A percentile compares a stretch with the other conserved stretches of the same genome.
Evolutionary conservation across 345 rosid species (phyloP).

Genomic region (Rhodomyrtus tomentosa): DNA sequence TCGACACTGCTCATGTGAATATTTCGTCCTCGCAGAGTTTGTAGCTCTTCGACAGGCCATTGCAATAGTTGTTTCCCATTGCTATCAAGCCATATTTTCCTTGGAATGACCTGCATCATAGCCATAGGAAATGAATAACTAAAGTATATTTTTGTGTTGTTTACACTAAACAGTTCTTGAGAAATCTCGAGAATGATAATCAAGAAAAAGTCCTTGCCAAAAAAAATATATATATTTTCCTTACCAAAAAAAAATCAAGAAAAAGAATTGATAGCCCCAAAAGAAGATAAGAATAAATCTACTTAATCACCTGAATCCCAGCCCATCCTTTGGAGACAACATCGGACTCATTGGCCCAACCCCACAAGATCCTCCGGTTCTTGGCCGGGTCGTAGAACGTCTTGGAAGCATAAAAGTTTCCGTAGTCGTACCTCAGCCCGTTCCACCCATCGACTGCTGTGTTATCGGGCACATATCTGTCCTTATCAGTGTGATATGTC

Average conservation of each 20-base stretch:
- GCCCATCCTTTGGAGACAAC: conserved; percentile 57
- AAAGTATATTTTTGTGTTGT: too few relatives aligned
- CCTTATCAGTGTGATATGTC: conserved; percentile 20
- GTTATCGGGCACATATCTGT: conserved; percentile 44
- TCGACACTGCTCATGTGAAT: conserved; percentile 14
- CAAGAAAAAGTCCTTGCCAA: too few relatives aligned
- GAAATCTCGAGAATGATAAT: too few relatives aligned
- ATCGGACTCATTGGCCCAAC: conserved; percentile 85
- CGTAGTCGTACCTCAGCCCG: conserved; percentile 67
- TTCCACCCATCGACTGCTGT: conserved; percentile 54
- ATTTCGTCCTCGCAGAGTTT: conserved; percentile 20
- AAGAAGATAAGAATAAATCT: neutral
- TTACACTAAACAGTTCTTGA: neutral
- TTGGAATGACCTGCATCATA: conserved; percentile 35
- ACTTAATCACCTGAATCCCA: conserved; percentile 47
- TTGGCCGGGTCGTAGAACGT: conserved; percentile 48
- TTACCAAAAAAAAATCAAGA: too few relatives aligned
- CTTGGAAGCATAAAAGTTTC: conserved; percentile 76
- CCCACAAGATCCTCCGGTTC: conserved; percentile 56
- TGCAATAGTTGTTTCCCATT: conserved; percentile 45
- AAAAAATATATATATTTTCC: too few relatives aligned
- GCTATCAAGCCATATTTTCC: conserved; percentile 47
- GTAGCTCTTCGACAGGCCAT: conserved; percentile 69
- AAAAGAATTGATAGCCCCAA: neutral
- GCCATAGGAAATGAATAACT: neutral